Evolutionary conservation across 2,329 filamentous ascomycete species (phyloP), one percentile per base, ranked within the genome.

Genomic region (Acrocalymma vagum): DNA sequence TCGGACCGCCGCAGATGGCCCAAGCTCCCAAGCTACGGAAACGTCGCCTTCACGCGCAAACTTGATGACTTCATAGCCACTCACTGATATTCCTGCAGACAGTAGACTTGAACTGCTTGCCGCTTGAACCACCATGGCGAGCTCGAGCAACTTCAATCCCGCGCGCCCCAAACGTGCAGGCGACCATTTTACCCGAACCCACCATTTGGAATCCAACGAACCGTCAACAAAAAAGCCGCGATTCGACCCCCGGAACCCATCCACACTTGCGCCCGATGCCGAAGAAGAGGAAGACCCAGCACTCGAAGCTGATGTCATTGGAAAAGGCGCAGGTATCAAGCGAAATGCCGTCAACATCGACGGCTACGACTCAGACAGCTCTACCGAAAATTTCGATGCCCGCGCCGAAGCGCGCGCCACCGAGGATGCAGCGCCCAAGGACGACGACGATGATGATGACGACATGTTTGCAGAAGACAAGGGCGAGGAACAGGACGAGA

Each of bases 281-380:
- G 81, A 82, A 2, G 87, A 89, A 50, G 84, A 88, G 29, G 87
- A 87, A 51, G 84, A 91, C 57, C 83, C 84, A 0, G 81, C 93
- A 18, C 81, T 99, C 7, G 90, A 95, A 34, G 90, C 92, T 15
- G 94, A 97, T 64, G 92, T 96, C 25, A 96, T 97, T 52, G 91
- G 92, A 11, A 81, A 80, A 36, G 79, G 83, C 13, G 83, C 83
- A 1, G 80, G 83, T 26, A 89, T 90, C 1, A 96, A 96, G 69
- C 89, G 94, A 49, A 93, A 93, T 55, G 94, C 93, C 0, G 89
- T 99, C 39, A 96, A 97, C 62, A 84, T 99, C 26, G 94, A 97
- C 63, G 94, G 94, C 34, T 99, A 97, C 73, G 93, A 97, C 57
- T 94, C 88, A 8, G 94, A 99, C 71, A 84, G 81, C 42, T 95